Evolutionary conservation across 2,329 filamentous ascomycete species (phyloP), one percentile per base, ranked within the genome.

Genomic region (Ophiostoma populinum): DNA sequence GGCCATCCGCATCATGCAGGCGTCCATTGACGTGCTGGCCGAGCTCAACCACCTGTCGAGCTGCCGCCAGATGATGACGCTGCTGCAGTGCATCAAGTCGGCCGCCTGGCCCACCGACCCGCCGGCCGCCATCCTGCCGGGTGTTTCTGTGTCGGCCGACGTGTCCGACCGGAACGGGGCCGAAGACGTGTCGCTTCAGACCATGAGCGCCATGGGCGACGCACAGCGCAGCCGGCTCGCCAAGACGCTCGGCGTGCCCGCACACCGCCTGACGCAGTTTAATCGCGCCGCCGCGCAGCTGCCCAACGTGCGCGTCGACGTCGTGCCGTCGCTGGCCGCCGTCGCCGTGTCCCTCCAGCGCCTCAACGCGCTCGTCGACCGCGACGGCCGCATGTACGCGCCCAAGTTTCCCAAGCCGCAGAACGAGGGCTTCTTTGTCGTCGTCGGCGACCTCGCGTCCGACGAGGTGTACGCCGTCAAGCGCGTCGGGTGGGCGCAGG

Each of bases 1-100:
- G 53, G 81, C 83, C 6, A 90, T 98, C 40, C 90, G 90, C 70
- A 90, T 98, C 52, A 76, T 94, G 22, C 90, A 98, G 55, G 92
- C 90, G 1, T 80, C 78, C 6, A 87, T 98, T 47, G 92, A 98
- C 51, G 79, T 94, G 8, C 67, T 95, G 39, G 81, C 87, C 1
- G 92, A 98, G 54, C 57, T 93, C n/a, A 81, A 82, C 9, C 75
- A 80, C 49, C 59, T 85, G 5, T 78, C 77, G 15, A 85, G 78
- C 38, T 83, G 77, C 44, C 63, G 76, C 29, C 70, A 74, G 57
- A 86, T 94, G 74, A 80, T 95, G 42, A 72, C 65, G 12, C 64
- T 98, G 1, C 67, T 98, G 19, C 85, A 95, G 55, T 85, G 76
- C 50, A 78, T 98, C 61, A 98, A 98, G 56, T 82, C 74, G 24